Percentiles rank a stretch among this genome's conserved stretches.
phyloP scores from a whole-genome alignment of 768 basidiomycete species.

The Phaeolepiota aurea region DNA sequence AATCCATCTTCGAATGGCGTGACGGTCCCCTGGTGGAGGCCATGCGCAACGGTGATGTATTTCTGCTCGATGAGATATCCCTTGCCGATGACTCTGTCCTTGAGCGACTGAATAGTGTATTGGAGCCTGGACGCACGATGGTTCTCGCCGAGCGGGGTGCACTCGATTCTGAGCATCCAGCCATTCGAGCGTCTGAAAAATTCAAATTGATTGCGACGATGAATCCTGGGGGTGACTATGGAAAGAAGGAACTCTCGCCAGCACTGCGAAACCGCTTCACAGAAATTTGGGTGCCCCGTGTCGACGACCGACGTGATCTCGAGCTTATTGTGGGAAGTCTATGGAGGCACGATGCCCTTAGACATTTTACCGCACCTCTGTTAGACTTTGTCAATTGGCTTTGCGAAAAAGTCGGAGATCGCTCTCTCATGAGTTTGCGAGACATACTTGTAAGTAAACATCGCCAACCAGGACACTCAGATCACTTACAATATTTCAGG shows the following conservation, averaged over 20 bases:
- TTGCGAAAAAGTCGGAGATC: constrained; percentile 47
- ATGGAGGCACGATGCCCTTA: constrained; percentile 54
- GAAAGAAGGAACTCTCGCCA: constrained; percentile 97
- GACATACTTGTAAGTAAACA: constrained; percentile 69
- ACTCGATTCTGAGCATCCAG: constrained; percentile 55
- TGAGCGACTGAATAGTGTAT: constrained; percentile 91
- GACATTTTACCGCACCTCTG: constrained; percentile 47
- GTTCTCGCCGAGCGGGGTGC: constrained; percentile 92
- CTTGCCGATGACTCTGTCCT: constrained; percentile 97
- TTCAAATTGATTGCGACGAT: constrained; percentile 96
- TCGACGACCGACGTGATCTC: constrained; percentile 67
- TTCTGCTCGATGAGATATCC: constrained; percentile 94
- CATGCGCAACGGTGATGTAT: constrained; percentile 78
- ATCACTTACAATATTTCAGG: constrained; percentile 33
- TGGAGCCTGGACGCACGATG: constrained; percentile 85
- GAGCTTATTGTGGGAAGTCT: constrained; percentile 65
- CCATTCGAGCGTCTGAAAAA: constrained; percentile 49
- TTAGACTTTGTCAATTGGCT: constrained; percentile 85
- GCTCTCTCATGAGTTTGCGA: constrained; percentile 65
- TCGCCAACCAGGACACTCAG: background rate
- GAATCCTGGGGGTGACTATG: constrained; percentile 99
- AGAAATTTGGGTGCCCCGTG: constrained; percentile 94
- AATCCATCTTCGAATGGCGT: constrained; percentile 93
- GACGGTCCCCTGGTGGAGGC: constrained; percentile 94
- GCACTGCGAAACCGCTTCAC: constrained; percentile 97